Evolutionary conservation across 768 basidiomycete species (phyloP), one percentile per base, ranked within the genome.

Genomic region (Termitomyces sp.): DNA sequence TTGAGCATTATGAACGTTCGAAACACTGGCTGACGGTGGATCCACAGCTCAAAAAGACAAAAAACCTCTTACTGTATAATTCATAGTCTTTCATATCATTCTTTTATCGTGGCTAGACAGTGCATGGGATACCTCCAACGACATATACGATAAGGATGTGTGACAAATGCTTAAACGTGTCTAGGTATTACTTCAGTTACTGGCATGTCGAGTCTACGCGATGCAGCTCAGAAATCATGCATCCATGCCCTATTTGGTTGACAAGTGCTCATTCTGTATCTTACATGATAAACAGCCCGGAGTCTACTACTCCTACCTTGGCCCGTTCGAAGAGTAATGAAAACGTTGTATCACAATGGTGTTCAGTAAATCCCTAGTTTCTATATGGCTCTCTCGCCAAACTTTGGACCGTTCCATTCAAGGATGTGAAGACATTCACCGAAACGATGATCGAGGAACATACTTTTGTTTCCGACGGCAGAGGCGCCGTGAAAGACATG

Each of bases 21-120:
- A 13, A 41, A 52, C 9, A 39, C 6, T n/a, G 18, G 26, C 27
- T 41, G 6, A 52, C 37, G n/a, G 12, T 52, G 5, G 26, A 39
- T 7, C 8, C 12, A 24, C 54, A 77, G 76, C 75, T 46, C 75
- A 77, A 69, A 76, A 76, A 59, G 74, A 76, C 66, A 68, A 60
- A 58, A 76, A 74, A 59, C 70, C 72, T 6, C 59, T 74, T 34
- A 58, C 72, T 59, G 70, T 72, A 61, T 74, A 73, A 63, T 60
- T 41, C 36, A 20, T 58, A 58, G 36, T 37, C 44, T 44, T 27
- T 58, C 46, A 31, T 42, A 59, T 57, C 27, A 6, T 57, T 59
- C 31, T 55, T 56, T 39, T 27, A 55, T 46, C 44, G 29, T 53
- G 36, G 24, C 41, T 55, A 57, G 48, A 58, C 27, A 54, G 43